Evolutionary conservation across 2,329 filamentous ascomycete species (phyloP), one percentile per base, ranked within the genome.

Genomic region (Aspergillus sp.): DNA sequence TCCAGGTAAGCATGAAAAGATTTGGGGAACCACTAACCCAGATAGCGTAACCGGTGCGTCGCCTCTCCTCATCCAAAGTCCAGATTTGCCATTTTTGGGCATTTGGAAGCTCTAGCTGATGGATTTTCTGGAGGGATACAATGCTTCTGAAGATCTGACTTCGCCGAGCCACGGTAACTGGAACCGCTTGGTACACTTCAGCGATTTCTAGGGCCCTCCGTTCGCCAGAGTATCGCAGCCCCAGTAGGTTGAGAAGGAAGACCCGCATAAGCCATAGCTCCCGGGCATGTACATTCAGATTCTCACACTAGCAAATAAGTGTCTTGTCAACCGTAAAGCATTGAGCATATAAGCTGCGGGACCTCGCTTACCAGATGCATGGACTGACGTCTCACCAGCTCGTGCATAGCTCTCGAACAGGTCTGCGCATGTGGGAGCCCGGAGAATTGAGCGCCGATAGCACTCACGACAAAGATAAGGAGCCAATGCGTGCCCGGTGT

Each of bases 401-500:
- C 50, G 7, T 53, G 50, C 50, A 53, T 53, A 17, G 50, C 50
- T 38, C 50, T 38, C 3, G 50, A 38, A 15, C 50, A 53, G 19
- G 50, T 53, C 30, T 53, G 50, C 50, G 50, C 32, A 23, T 53
- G 12, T 17, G 50, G 50, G 3, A 53, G 32, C 21, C 19, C 32
- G 23, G 50, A 53, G 23, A 41, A 53, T 25, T 53, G 50, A 38
- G 50, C 50, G 4, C 50, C 50, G 13, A 53, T 53, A 19, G 50
- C 50, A 39, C 32, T 39, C 19, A 53, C 50, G n/a, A 32, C 23
- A 19, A 53, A 53, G 9, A 39, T 39, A 39, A 53, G 50, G 17
- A 53, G 50, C 50, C 50, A 53, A 25, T 53, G 50, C 32, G 50
- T 53, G 10, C 17, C 50, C 9, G 50, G 19, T 7, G 19, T n/a